Conservation (phyloP, 257 asterid genomes). For the Striga asiatica region DNA sequence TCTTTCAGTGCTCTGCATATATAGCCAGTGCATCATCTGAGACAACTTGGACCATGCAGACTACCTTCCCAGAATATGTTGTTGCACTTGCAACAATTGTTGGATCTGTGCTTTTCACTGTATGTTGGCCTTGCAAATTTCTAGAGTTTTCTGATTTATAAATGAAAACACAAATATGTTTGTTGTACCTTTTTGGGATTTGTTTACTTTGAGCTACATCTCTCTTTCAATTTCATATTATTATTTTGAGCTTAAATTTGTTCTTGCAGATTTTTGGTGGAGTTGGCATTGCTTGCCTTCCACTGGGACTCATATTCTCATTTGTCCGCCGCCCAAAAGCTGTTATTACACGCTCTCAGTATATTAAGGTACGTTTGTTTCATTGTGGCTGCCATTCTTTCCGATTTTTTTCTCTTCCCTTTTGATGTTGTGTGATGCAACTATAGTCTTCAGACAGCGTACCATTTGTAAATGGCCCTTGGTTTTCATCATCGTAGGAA, state of each 20-base stretch:
- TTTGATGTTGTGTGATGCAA: conserved; percentile 6
- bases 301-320: conserved; percentile 86
- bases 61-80: conserved; percentile 95
- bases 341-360: conserved; percentile 96
- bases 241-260: conserved; percentile 16
- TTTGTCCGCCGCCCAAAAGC: conserved; percentile 98
- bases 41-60: conserved; percentile 85
- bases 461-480: conserved; percentile 18
- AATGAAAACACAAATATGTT: conserved; percentile 10
- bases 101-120: conserved; percentile 94
- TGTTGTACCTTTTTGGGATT: conserved; percentile 1
- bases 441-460: conserved; percentile 7
- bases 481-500: conserved; percentile 43
- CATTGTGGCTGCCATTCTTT: not conserved
- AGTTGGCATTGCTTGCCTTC: conserved; percentile 95
- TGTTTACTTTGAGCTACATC: conserved; percentile 7
- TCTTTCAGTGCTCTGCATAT: conserved; percentile 82
- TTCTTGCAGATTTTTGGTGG: conserved; percentile 86
- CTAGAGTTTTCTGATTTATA: no score
- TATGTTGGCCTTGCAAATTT: conserved; percentile 24
- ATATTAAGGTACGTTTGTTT: conserved; percentile 64
- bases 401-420: not conserved
- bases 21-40: conserved; percentile 74
- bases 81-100: conserved; percentile 93
- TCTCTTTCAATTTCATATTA: not conserved